Evolutionary conservation across 345 rosid species (phyloP).

Genomic region (Eucalyptus pauciflora): DNA sequence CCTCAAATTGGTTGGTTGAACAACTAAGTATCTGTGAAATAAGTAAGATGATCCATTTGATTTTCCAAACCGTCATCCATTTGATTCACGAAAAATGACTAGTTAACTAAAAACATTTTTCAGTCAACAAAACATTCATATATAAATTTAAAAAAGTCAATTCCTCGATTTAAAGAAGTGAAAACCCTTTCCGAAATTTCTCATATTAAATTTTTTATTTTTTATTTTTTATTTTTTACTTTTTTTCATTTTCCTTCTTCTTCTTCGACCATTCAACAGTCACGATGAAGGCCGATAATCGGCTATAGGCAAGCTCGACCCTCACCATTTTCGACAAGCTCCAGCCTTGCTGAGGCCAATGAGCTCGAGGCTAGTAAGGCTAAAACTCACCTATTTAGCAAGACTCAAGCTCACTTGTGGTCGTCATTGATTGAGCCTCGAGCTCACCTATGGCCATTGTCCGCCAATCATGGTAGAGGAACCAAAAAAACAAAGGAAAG

Average conservation of each 20-base stretch:
- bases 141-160: too few species aligned
- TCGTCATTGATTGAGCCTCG: too few species aligned
- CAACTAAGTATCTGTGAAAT: neutral
- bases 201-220: too few species aligned
- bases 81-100: neutral
- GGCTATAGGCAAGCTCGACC: neutral
- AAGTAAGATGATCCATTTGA: neutral
- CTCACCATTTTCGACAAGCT: too few species aligned
- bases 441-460: too few species aligned
- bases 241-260: neutral
- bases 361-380: too few species aligned
- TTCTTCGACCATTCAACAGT: neutral
- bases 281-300: neutral
- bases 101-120: neutral
- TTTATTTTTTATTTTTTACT: too few species aligned
- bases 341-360: too few species aligned
- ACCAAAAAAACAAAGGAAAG: too few species aligned
- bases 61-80: neutral
- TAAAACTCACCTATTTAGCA: too few species aligned
- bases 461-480: too few species aligned
- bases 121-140: neutral
- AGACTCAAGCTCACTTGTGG: too few species aligned
- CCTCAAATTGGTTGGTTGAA: neutral
- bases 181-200: neutral
- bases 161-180: neutral